phyloP scores from a whole-genome alignment of 495 filamentous ascomycete genomes.

The Barbatosphaeria neglecta region DNA sequence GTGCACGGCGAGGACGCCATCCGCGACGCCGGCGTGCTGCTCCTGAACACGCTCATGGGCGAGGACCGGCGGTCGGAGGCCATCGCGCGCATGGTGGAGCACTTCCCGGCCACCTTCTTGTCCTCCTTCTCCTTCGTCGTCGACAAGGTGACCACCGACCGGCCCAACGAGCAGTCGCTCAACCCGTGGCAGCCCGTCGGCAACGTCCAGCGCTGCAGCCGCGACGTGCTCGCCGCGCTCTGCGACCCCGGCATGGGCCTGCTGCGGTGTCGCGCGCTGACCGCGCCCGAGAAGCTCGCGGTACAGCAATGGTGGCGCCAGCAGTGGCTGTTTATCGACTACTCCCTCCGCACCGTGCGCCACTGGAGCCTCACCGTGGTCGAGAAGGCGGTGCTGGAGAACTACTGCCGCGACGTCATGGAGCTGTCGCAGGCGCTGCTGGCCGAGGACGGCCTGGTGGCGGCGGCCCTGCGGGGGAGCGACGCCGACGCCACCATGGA shows the following conservation, averaged over 20 bases:
- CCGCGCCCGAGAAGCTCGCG: constrained; percentile 47
- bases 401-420: constrained; percentile 89
- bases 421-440: constrained; percentile 81
- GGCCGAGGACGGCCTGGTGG: constrained; percentile 67
- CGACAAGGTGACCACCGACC: constrained; percentile 36
- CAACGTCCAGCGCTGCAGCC: constrained; percentile 58
- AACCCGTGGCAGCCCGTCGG: constrained; percentile 53
- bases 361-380: constrained; percentile 53
- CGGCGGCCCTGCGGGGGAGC: constrained; percentile 46
- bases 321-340: constrained; percentile 65
- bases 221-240: constrained; percentile 67
- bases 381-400: constrained; percentile 66
- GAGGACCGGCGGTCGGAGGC: constrained; percentile 63
- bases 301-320: constrained; percentile 69
- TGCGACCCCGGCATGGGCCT: constrained; percentile 74
- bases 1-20: constrained; percentile 56
- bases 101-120: constrained; percentile 38
- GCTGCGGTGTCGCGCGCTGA: constrained; percentile 52
- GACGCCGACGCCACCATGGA: constrained; percentile 28
- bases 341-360: constrained; percentile 76
- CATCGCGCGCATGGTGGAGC: constrained; percentile 54
- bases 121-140: constrained; percentile 24
- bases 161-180: constrained; percentile 27
- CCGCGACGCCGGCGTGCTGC: constrained; percentile 61
- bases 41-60: constrained; percentile 67